Evolutionary conservation across 495 filamentous ascomycete genomes (phyloP), one percentile per base, ranked within the genome.

Genomic region (Hyaloscypha variabilis): DNA sequence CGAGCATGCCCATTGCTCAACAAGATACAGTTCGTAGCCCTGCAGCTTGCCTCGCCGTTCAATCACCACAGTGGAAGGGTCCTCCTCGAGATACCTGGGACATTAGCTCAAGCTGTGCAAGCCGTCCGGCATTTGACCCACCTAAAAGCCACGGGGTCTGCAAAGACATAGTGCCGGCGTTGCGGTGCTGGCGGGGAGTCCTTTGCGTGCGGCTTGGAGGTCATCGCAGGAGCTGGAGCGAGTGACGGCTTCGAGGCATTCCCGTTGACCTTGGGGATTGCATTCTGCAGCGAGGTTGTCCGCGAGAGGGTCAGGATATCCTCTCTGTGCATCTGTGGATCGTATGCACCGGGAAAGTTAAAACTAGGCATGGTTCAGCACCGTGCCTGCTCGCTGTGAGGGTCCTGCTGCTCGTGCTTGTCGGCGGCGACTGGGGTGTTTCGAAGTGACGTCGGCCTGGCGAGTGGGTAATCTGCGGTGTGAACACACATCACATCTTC

Each of bases 1-100:
- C 8, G 94, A 97, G 75, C 93, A 97, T 13, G 92, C 92, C 96
- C 95, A 99, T 85, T 99, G 95, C 75, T 98, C 95, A 63, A 99
- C 93, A 39, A 98, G 77, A 77, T 98, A 98, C 57, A 94, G 79
- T 73, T 97, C 94, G 74, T 97, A 98, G 64, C 96, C 96, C 55
- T 87, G 76, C 24, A 99, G 83, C 31, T 81, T 77, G 55, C 79
- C 77, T 54, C 86, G 85, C 30, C 90, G 89, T 64, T 91, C 83
- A 13, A 97, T 82, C 17, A 97, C 88, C 4, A 81, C 84, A 2
- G 91, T 91, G 0, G 85, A 87, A 1, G 91, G 80, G 63, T 99
- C 95, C 66, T 93, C 90, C 82, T 96, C 92, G 17, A 99, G 85
- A 71, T 96, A 99, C 68, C 90, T 87, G 54, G 3, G 36, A 56